Percentiles rank a stretch among this genome's conserved stretches.
These are phyloP conservation scores for Neurospora sp. DNA, from an alignment of 495 filamentous ascomycete genomes.

Conservation along the genomic window DNA sequence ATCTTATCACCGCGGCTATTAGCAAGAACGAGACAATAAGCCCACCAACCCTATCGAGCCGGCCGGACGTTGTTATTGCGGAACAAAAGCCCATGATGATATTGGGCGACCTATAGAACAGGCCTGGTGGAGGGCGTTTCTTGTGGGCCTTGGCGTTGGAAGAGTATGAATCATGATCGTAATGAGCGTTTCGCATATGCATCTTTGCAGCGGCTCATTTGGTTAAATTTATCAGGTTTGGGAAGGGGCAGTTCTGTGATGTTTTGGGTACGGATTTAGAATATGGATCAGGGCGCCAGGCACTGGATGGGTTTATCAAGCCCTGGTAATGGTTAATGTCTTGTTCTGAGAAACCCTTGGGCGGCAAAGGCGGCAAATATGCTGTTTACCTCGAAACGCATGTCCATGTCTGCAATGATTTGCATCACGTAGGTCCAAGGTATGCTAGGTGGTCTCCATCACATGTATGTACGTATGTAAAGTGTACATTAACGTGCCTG, in stretches of 20 bases:
- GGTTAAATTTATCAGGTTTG: background rate
- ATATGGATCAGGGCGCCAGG: background rate
- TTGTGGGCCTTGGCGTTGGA: background rate
- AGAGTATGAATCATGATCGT: background rate
- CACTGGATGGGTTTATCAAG: background rate
- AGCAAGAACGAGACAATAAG: conserved; percentile 1
- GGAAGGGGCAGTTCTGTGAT: background rate
- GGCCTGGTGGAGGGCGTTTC: background rate
- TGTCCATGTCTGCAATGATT: background rate
- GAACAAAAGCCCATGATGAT: background rate
- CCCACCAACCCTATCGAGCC: background rate
- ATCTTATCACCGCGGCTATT: conserved; percentile 36
- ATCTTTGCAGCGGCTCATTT: background rate
- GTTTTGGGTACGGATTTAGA: background rate
- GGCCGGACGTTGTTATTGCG: background rate
- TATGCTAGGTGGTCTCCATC: background rate
- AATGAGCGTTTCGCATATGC: background rate
- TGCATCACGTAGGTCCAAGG: background rate
- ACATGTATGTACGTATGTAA: background rate
- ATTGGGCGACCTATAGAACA: background rate
- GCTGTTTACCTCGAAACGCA: background rate
- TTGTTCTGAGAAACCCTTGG: background rate
- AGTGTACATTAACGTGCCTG: background rate
- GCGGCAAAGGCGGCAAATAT: background rate
- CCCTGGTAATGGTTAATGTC: background rate